phyloP scores from a whole-genome alignment of 805 yeast genomes.

The Saccharomyces jurei region DNA sequence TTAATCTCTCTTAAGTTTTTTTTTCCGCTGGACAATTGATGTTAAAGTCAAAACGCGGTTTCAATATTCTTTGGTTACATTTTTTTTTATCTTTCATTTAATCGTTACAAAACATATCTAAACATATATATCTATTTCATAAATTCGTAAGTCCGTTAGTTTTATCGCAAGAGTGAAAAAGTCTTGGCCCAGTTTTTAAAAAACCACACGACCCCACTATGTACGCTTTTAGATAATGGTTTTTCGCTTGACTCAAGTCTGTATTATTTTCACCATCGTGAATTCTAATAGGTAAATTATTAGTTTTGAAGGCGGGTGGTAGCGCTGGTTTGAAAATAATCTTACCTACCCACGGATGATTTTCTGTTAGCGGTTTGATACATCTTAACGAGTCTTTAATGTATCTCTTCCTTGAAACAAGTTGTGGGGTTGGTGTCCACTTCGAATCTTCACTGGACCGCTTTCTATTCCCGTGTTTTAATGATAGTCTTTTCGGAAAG shows the following conservation, averaged over 20 bases:
- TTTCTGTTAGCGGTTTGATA: constrained; percentile 43
- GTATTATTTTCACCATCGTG: not conserved
- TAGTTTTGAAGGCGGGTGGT: constrained; percentile 20
- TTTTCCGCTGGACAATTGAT: no score
- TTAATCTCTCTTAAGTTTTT: no score
- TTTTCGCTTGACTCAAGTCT: constrained; percentile 4
- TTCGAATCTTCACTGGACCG: constrained; percentile 23
- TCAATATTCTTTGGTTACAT: not conserved
- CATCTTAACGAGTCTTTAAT: constrained; percentile 50
- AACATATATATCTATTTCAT: not conserved
- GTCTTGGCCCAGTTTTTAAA: constrained; percentile 11
- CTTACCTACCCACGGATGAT: constrained; percentile 48
- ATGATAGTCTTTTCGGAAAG: not conserved
- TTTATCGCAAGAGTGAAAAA: not conserved
- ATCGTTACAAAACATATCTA: not conserved
- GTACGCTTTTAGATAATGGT: constrained; percentile 24
- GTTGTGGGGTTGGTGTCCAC: constrained; percentile 43
- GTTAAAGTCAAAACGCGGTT: no score
- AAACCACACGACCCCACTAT: constrained; percentile 28
- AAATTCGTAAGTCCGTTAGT: not conserved
- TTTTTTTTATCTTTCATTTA: no score
- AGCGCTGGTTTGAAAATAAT: constrained; percentile 30
- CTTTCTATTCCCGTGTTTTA: not conserved
- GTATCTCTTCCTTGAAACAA: constrained; percentile 34
- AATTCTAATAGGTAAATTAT: constrained; percentile 13